These are phyloP conservation scores for Carex kokanica DNA, from an alignment of 176 grass and related monocot species.

Conservation along the genomic window DNA sequence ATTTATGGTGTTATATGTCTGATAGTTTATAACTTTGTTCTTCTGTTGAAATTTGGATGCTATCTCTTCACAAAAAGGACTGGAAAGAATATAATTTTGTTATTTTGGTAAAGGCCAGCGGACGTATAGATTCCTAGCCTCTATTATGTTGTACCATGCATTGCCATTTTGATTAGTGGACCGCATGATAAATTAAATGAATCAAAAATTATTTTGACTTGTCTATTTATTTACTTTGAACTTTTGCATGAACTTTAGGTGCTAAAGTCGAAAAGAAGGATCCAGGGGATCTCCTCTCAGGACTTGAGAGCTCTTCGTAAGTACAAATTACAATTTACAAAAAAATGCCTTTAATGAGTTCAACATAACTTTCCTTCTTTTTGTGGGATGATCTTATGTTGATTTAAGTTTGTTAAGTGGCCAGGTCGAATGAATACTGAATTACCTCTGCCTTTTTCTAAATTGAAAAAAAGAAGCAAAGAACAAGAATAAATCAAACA, in stretches of 20 bases:
- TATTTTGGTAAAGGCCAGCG: background rate
- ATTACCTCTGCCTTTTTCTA: background rate
- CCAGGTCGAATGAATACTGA: background rate
- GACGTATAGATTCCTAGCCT: background rate
- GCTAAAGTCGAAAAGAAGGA: conserved; percentile 76
- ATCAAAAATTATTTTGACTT: background rate
- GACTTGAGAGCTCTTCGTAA: conserved; percentile 85
- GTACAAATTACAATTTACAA: conserved; percentile 34
- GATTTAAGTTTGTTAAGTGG: background rate
- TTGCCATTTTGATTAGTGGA: background rate
- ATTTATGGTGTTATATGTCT: background rate
- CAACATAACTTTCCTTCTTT: background rate
- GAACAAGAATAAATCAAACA: background rate
- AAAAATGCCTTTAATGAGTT: background rate
- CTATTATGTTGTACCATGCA: background rate
- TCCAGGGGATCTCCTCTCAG: conserved; percentile 45
- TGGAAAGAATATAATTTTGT: background rate
- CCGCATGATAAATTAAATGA: background rate
- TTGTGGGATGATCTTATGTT: background rate
- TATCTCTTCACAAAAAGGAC: background rate
- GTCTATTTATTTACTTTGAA: background rate
- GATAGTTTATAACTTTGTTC: background rate
- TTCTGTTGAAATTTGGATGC: background rate
- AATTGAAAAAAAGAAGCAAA: background rate
- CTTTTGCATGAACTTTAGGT: conserved; percentile 38